phyloP scores from a whole-genome alignment of 2,329 filamentous ascomycete species.

The Alternaria ethzedia region DNA sequence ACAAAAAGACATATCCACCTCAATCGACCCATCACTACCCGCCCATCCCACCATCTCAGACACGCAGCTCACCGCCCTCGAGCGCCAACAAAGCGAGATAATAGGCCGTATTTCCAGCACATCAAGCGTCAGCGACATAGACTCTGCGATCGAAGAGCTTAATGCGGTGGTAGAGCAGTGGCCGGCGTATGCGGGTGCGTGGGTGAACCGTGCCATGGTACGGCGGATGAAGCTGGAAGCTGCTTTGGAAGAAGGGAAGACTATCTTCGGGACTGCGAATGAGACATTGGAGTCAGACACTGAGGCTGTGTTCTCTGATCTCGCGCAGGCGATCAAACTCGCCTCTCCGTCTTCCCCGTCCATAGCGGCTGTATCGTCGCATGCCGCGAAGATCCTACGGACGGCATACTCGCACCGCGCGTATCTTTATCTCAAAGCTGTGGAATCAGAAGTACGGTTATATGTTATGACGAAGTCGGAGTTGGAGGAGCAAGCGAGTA shows the following conservation, averaged over 20 bases:
- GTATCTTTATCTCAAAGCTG: conserved; percentile 50
- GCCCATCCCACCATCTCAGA: conserved; percentile 50
- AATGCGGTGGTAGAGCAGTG: conserved; percentile 62
- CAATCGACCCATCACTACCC: conserved; percentile 53
- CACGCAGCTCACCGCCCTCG: conserved; percentile 47
- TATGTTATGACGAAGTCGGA: conserved; percentile 45
- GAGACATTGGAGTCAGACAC: conserved; percentile 5
- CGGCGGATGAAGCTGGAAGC: conserved; percentile 61
- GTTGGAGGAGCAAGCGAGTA: conserved; percentile 63
- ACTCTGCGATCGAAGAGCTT: conserved; percentile 50
- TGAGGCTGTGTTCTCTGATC: conserved; percentile 41
- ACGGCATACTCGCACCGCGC: conserved; percentile 75
- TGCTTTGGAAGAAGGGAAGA: conserved; percentile 5
- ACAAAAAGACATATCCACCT: conserved; percentile 50
- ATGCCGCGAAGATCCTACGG: conserved; percentile 69
- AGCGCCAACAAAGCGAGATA: conserved; percentile 55
- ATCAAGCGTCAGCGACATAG: conserved; percentile 18
- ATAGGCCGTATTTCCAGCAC: conserved; percentile 34
- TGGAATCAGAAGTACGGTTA: conserved; percentile 44
- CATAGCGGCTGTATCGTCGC: conserved; percentile 62
- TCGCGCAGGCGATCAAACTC: conserved; percentile 62
- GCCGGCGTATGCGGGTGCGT: conserved; percentile 73
- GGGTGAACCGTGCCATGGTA: conserved; percentile 77
- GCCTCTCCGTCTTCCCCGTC: conserved; percentile 51
- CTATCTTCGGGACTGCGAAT: conserved; percentile 24